These are phyloP conservation scores for Vickermania spadyakhi DNA, from an alignment of 208 protist genomes.

Conservation along the genomic window DNA sequence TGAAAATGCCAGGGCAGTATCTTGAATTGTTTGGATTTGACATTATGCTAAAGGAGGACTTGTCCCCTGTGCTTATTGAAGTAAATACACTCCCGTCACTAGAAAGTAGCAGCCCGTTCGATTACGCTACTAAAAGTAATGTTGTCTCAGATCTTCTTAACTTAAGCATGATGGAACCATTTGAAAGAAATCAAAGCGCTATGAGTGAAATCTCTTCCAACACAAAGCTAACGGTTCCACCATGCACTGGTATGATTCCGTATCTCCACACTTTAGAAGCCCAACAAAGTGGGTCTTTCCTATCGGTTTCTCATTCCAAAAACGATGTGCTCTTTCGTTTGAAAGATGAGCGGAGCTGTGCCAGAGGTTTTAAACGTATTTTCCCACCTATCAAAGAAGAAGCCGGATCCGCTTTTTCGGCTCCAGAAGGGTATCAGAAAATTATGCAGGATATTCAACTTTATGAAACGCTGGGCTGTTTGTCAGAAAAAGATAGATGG, in stretches of 20 bases:
- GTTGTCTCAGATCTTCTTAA: slow-evolving; percentile 86
- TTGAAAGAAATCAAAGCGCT: slow-evolving; percentile 24
- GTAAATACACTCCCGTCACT: slow-evolving; percentile 90
- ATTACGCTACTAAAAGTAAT: slow-evolving; percentile 83
- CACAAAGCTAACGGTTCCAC: neutral
- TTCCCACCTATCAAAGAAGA: slow-evolving; percentile 41
- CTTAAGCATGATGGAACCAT: slow-evolving; percentile 70
- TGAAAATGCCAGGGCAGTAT: slow-evolving; percentile 32
- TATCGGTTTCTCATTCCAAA: slow-evolving; percentile 12
- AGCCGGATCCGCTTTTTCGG: neutral
- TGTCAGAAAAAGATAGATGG: neutral
- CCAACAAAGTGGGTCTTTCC: slow-evolving; percentile 6
- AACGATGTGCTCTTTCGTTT: slow-evolving; percentile 44
- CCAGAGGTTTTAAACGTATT: slow-evolving; percentile 72
- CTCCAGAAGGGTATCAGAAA: neutral
- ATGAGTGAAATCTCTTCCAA: neutral
- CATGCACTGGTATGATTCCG: slow-evolving; percentile 1
- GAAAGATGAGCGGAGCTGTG: slow-evolving; percentile 53
- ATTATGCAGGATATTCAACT: neutral
- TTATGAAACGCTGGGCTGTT: neutral
- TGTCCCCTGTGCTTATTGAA: slow-evolving; percentile 79
- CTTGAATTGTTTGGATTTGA: slow-evolving; percentile 92
- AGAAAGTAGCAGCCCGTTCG: slow-evolving; percentile 77
- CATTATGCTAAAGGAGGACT: slow-evolving; percentile 72
- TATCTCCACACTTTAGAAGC: slow-evolving; percentile 10